These are phyloP conservation scores for Dioscorea alata DNA, from an alignment of 106 monocot species.

Conservation along the genomic window DNA sequence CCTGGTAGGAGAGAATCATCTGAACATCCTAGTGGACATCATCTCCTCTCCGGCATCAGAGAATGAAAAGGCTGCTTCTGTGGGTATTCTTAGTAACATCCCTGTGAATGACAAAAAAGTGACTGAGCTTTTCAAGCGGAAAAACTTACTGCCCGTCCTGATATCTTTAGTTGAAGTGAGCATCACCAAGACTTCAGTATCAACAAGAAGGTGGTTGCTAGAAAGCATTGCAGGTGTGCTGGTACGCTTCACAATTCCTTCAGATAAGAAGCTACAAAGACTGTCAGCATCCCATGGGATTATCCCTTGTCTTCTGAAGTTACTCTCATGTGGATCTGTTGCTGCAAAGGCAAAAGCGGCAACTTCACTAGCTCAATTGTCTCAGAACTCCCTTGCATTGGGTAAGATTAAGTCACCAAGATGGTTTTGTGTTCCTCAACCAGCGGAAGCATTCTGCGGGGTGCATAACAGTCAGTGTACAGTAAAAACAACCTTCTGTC, in stretches of 20 bases:
- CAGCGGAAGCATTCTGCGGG: constrained; percentile 41
- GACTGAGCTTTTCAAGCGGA: constrained; percentile 41
- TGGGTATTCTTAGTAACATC: constrained; percentile 64
- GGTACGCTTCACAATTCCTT: constrained; percentile 68
- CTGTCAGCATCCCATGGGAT: constrained; percentile 37
- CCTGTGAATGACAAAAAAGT: constrained; percentile 50
- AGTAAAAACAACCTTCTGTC: constrained; percentile 60
- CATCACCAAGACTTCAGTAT: constrained; percentile 2
- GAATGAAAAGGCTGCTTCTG: constrained; percentile 53
- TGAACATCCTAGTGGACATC: constrained; percentile 41
- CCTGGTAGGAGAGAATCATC: constrained; percentile 40
- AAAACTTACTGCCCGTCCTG: constrained; percentile 58
- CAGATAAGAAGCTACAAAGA: constrained; percentile 72
- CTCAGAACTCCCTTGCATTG: constrained; percentile 60
- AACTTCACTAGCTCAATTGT: constrained; percentile 63
- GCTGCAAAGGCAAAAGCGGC: constrained; percentile 59
- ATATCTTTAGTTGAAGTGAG: constrained; percentile 26
- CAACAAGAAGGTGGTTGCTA: constrained; percentile 24
- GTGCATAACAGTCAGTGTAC: constrained; percentile 50
- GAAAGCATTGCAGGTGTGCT: constrained; percentile 52
- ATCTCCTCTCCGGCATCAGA: constrained; percentile 25
- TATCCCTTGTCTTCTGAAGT: constrained; percentile 55
- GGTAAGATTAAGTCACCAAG: constrained; percentile 30
- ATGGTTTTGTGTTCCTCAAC: constrained; percentile 47
- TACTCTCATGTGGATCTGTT: constrained; percentile 45